phyloP scores from a whole-genome alignment of 768 basidiomycete genomes.

The Mycena floridula region DNA sequence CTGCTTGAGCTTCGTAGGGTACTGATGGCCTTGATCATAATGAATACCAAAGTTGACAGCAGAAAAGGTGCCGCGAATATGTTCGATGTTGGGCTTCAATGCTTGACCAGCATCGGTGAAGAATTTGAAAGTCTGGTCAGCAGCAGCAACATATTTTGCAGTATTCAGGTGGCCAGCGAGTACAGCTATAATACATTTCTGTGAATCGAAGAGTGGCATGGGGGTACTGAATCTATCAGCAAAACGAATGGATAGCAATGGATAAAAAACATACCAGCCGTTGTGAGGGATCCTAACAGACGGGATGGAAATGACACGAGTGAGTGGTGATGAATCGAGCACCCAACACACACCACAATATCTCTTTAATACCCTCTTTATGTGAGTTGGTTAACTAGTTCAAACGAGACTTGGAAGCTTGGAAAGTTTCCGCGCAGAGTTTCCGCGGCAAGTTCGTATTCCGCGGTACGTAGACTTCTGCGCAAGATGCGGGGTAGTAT shows the following conservation, averaged over 20 bases:
- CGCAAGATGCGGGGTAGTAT: no score
- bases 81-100: background rate
- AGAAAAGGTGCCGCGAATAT: conserved; percentile 11
- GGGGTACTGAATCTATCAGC: background rate
- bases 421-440: no score
- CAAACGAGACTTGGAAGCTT: no score
- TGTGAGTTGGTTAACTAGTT: no score
- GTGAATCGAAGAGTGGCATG: background rate
- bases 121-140: conserved; percentile 1
- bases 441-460: no score
- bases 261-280: background rate
- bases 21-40: conserved; percentile 14
- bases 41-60: conserved; percentile 11
- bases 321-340: no score
- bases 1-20: conserved; percentile 1
- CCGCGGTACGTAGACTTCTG: no score
- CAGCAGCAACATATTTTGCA: background rate
- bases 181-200: background rate
- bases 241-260: background rate
- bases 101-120: background rate
- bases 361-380: no score
- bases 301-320: no score
- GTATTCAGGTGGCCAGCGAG: conserved; percentile 9
- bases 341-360: no score
- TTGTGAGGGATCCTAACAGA: no score